Base-by-base conservation (phyloP, 306 rosid species). In the Fragaria vesca region DNA sequence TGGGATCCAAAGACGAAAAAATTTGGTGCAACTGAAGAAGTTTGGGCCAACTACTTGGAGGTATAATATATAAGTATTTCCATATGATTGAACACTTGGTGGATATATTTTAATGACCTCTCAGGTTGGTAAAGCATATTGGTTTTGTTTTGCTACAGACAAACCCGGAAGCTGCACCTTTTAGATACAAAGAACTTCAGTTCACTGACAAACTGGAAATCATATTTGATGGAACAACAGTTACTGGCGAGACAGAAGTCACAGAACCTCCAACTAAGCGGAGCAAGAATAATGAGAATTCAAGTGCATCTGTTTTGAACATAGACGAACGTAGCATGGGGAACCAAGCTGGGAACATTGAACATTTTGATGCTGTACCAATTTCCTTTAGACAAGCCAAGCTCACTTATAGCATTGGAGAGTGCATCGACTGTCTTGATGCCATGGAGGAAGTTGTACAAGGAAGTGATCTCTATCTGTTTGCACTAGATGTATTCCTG, bases 391-490 rank as follows among this genome's bases (percentile, higher is more conserved):
- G 74, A 7, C 83, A 58, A 68, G 74, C 32, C 51, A 86, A 85
- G 71, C 78, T 75, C 28, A 86, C 58, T 73, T 91, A 84, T 65
- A 89, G 90, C 43, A 91, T 91, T 8, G 91, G 96, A 48, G 93
- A 89, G 45, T 89, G 96, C 84, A 87, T 91, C 24, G 85, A 84
- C 66, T 87, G 89, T 80, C 96, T 91, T 71, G 91, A 91, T 76
- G 79, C 82, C 45, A 89, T 83, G 88, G 90, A 89, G 70, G 93
- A 86, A 60, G 72, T 91, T 18, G 91, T 81, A 76, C 93, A 86
- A 81, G 93, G 91, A 76, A 83, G 96, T 75, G 90, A 87, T 68
- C 90, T 91, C 36, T 91, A 89, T 80, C 66, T 89, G 88, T 91
- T 89, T 89, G 90, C 96, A 42, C 75, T 89, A 69, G 91, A 91